These are phyloP conservation scores for Sarocladium strictum DNA, from an alignment of 2,329 filamentous ascomycete genomes.

Conservation along the genomic window DNA sequence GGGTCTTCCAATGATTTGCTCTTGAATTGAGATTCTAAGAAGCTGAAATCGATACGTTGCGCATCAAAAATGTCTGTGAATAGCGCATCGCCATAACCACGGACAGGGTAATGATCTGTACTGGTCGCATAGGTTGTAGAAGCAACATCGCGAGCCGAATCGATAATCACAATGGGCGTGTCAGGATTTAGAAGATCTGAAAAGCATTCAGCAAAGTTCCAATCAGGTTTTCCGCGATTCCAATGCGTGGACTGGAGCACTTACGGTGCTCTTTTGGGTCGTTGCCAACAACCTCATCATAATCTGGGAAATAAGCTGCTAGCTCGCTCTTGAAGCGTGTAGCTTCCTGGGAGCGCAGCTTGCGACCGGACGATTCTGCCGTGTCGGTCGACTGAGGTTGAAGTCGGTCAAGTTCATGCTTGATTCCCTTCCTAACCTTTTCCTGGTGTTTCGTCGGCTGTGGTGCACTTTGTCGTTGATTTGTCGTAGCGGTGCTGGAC, in stretches of 20 bases:
- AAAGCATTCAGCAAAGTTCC: neutral
- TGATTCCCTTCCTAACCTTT: conserved; percentile 56
- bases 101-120: conserved; percentile 32
- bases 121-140: conserved; percentile 16
- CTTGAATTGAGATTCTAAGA: conserved; percentile 41
- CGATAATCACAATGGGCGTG: conserved; percentile 66
- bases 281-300: conserved; percentile 89
- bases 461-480: conserved; percentile 13
- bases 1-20: conserved; percentile 44
- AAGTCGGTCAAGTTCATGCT: conserved; percentile 53
- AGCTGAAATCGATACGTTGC: conserved; percentile 50
- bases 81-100: conserved; percentile 49
- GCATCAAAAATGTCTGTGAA: conserved; percentile 52
- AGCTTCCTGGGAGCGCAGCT: conserved; percentile 80
- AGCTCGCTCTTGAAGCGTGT: conserved; percentile 87
- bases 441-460: conserved; percentile 44
- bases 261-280: conserved; percentile 72
- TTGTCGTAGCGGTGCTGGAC: conserved; percentile 9
- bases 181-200: conserved; percentile 67
- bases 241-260: too few species aligned
- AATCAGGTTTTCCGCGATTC: too few species aligned
- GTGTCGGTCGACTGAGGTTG: conserved; percentile 42
- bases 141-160: conserved; percentile 32
- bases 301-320: conserved; percentile 85
- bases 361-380: conserved; percentile 61